A percentile compares a stretch with the other conserved stretches of the same genome.
Conservation (phyloP, 83 land plant genomes). For the Picea abies region DNA sequence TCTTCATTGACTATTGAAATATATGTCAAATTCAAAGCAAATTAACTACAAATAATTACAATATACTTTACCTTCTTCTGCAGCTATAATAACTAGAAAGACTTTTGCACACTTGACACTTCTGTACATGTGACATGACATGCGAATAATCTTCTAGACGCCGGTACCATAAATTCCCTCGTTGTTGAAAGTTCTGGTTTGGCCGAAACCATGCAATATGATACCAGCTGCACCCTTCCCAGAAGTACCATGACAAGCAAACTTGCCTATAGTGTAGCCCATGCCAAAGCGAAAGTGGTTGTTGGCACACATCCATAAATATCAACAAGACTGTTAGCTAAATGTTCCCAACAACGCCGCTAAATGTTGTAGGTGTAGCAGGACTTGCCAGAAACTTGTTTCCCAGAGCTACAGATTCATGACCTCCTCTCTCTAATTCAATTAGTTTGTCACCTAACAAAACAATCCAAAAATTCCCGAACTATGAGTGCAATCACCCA, state of each 20-base stretch:
- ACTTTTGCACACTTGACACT: conserved; percentile 35
- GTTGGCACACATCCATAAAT: conserved; percentile 19
- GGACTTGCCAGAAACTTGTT: conserved; percentile 38
- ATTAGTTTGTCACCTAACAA: background rate
- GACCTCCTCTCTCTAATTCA: background rate
- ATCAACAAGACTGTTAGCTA: conserved; percentile 22
- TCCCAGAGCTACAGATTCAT: conserved; percentile 23
- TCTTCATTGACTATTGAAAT: no score
- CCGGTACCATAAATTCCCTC: conserved; percentile 51
- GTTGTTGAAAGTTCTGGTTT: conserved; percentile 2
- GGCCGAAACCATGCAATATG: conserved; percentile 33
- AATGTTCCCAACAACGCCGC: background rate
- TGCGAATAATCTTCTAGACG: conserved; percentile 39
- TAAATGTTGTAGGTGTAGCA: conserved; percentile 14
- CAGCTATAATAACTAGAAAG: background rate
- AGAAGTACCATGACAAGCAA: conserved; percentile 64
- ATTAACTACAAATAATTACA: no score
- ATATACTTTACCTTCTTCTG: no score
- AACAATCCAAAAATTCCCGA: background rate
- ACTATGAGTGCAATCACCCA: background rate
- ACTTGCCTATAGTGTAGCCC: conserved; percentile 25
- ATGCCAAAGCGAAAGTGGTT: background rate
- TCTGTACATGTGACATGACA: no score
- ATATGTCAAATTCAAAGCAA: no score
- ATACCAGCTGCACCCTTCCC: conserved; percentile 30